Percentiles rank a stretch among this genome's conserved stretches.
These are phyloP conservation scores for Colletotrichum navitas DNA, from an alignment of 2,329 filamentous ascomycete species.

Conservation along the genomic window DNA sequence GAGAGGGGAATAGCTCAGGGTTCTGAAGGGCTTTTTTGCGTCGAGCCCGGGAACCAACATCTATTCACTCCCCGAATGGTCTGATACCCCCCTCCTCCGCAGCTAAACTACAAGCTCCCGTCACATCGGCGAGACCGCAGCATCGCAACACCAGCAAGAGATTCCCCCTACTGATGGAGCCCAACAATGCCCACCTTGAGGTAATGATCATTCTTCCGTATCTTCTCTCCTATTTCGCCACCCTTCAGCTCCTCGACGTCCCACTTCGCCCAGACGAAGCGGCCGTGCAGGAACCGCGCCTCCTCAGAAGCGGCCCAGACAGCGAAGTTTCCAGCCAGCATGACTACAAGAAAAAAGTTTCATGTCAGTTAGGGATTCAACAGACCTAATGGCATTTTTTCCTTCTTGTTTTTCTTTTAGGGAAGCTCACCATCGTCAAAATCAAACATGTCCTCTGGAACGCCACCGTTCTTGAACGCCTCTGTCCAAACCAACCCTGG, in stretches of 20 bases:
- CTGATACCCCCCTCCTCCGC: no score
- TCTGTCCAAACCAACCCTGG: slow-evolving; percentile 55
- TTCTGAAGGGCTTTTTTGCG: no score
- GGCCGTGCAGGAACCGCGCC: slow-evolving; percentile 55
- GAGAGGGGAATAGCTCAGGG: no score
- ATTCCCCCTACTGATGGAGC: slow-evolving; percentile 16
- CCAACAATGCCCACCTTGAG: slow-evolving; percentile 39
- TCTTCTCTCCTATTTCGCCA: slow-evolving; percentile 29
- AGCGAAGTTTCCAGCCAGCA: slow-evolving; percentile 46
- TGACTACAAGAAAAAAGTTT: neutral
- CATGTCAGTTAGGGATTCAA: neutral
- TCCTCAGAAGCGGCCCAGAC: slow-evolving; percentile 56
- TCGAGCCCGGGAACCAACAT: no score
- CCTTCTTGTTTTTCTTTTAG: no score
- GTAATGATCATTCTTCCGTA: slow-evolving; percentile 43
- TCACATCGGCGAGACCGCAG: no score
- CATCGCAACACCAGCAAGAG: no score
- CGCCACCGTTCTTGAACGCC: slow-evolving; percentile 44
- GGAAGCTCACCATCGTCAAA: slow-evolving; percentile 48
- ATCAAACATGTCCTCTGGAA: slow-evolving; percentile 42
- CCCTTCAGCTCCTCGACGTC: slow-evolving; percentile 55
- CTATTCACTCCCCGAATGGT: no score
- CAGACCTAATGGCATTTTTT: neutral
- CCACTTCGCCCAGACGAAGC: slow-evolving; percentile 57
- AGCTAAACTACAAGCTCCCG: no score